A percentile compares a stretch with the other conserved stretches of the same genome.
Conservation (phyloP, 208 protist genomes). For the Crithidia sp. region DNA sequence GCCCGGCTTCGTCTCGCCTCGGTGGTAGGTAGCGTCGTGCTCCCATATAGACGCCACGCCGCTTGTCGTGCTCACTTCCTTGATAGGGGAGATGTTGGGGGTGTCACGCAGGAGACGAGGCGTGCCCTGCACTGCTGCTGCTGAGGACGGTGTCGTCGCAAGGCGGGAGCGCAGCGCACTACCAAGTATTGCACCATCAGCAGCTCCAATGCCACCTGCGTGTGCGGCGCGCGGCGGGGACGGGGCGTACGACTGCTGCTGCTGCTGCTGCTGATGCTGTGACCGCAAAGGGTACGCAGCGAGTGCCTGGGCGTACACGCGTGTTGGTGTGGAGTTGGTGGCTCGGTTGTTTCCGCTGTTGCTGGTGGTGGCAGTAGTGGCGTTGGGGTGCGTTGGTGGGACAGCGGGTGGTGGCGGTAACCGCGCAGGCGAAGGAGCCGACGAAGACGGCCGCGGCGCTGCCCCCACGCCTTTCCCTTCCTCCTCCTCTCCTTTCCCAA, state of each 20-base stretch:
- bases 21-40: conserved; percentile 16
- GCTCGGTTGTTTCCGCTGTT: too few species aligned
- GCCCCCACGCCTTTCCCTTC: neutral
- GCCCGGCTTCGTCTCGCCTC: conserved; percentile 3
- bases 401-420: neutral
- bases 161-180: conserved; percentile 7
- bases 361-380: too few species aligned
- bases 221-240: neutral
- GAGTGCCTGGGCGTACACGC: conserved; percentile 22
- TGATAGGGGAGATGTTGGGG: conserved; percentile 48
- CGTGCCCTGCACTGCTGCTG: conserved; percentile 9
- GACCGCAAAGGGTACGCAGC: conserved; percentile 12
- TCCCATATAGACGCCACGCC: conserved; percentile 22
- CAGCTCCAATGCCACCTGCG: neutral
- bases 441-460: neutral
- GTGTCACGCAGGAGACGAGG: conserved; percentile 24
- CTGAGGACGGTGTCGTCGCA: neutral
- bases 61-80: conserved; percentile 25
- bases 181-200: conserved; percentile 24
- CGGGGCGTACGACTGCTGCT: neutral
- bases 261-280: conserved; percentile 3
- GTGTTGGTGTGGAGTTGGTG: conserved; percentile 4
- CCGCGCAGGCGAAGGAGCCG: neutral
- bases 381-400: too few species aligned
- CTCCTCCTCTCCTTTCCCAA: neutral